Conservation (phyloP, 2,329 filamentous ascomycete genomes). For the Fusarium humuli region DNA sequence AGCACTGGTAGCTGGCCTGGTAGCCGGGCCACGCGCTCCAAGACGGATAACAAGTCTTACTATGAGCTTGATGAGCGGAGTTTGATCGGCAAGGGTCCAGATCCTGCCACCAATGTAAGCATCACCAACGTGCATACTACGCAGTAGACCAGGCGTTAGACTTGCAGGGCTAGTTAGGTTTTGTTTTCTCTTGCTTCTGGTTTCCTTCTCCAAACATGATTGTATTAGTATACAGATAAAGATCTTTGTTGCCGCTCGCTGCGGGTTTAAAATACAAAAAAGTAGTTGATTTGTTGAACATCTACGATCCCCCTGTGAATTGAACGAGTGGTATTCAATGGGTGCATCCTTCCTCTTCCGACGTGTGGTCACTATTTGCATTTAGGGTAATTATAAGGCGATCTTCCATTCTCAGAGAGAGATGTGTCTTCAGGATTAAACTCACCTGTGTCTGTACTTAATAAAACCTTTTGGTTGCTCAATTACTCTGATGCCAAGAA, state of each 20-base stretch:
- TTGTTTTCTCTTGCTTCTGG: background rate
- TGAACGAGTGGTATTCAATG: background rate
- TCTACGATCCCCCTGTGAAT: too few relatives aligned
- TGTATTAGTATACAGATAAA: background rate
- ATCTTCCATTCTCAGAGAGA: background rate
- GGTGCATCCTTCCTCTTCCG: background rate
- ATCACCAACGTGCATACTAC: background rate
- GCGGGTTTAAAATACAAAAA: background rate
- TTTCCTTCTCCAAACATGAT: background rate
- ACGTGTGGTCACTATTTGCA: background rate
- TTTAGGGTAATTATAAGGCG: background rate
- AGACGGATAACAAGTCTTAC: slow-evolving; percentile 35
- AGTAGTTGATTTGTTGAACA: background rate
- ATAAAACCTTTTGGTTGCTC: background rate
- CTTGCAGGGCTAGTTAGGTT: background rate
- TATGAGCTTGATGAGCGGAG: slow-evolving; percentile 35
- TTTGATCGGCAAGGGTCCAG: slow-evolving; percentile 25
- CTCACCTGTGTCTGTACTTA: background rate
- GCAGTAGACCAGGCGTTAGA: background rate
- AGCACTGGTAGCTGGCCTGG: slow-evolving; percentile 30
- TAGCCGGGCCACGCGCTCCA: slow-evolving; percentile 30
- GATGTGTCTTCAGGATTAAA: background rate
- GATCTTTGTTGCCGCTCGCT: background rate
- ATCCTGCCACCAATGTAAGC: slow-evolving; percentile 1
- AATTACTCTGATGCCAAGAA: background rate